Evolutionary conservation across 2,329 filamentous ascomycete species (phyloP), one percentile per base, ranked within the genome.

Genomic region (Dichotomopilus funicola): DNA sequence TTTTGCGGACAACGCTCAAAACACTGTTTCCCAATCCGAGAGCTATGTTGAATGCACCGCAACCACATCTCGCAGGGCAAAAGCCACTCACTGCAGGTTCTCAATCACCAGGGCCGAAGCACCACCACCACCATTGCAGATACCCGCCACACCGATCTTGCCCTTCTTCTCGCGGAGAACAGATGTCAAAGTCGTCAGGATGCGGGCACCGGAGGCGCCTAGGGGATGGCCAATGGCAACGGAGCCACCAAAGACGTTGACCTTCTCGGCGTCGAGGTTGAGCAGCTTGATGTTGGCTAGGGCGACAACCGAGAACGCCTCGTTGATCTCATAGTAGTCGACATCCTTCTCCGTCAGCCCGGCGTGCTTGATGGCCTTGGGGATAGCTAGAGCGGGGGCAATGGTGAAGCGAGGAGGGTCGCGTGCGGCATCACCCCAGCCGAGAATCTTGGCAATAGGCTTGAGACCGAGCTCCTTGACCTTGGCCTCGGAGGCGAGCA

Each of bases 301-400:
- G 41, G 94, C 90, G 61, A 99, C 94, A 49, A 96, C 94, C 61
- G 89, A 94, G 79, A 99, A 99, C 43, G 94, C 94, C 79, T 99
- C 94, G 79, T 99, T 99, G 80, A 99, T 96, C 80, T 99, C 94
- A 73, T 94, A 99, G 65, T 85, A 94, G 68, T 97, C 92, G 56
- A 99, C 80, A 57, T 89, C 80, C 61, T 86, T 83, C 64, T 85
- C 80, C 55, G 83, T 81, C 60, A 99, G 76, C 60, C 89, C 88
- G 59, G 94, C 94, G 75, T 99, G 92, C 80, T 92, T 91, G 68
- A 99, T 83, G 56, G 94, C 94, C 80, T 97, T 99, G 71, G 94
- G 94, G 66, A 99, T 95, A 63, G 94, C 94, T 55, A 97, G 82
- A 19, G 94, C 83, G 8, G 94, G 94, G 7, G 94, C 88, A 49